Evolutionary conservation across 345 rosid genomes (phyloP), one percentile per base, ranked within the genome.

Genomic region (Pugionium cornutum): DNA sequence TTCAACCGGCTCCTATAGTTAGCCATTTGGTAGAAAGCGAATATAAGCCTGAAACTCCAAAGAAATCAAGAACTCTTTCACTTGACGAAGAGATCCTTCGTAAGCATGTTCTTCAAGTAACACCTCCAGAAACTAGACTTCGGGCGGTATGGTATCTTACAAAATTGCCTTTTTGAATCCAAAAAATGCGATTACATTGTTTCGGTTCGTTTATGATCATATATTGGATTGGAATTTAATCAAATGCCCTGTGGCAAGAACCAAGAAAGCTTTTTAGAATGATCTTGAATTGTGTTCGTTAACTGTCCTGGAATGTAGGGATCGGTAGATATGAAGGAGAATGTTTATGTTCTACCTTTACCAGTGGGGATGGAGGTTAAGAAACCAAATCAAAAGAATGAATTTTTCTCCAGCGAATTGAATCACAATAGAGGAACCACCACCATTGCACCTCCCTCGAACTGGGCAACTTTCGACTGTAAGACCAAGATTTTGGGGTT

Each of bases 401-500:
- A 60, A 33, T 8, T 46, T 1, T 67, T 60, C 62, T 44, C 73
- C 2, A 29, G 50, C 4, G 72, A 73, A 10, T 36, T 59, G 57
- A 52, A 43, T 52, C 57, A 25, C 9, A 53, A 37, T 46, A 67
- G 40, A 66, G 53, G 44, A 29, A 72, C 76, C 31, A 72, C 76
- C 31, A 72, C 76, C 58, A 66, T 61, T 27, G 73, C 53, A 39
- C 77, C 44, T 64, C 87, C 91, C 28, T 37, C 84, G 5, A 63
- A 68, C 67, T 85, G 90, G 95, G 83, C 83, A 27, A 85, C 85
- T 61, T 87, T 87, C 37, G 87, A 87, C 26, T 87, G 88, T 82
- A 73, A 77, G 84, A 37, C 62, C 43, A 48, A 40, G 50, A 46
- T 8, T 56, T 2, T 0, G 7, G 1, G 2, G 2, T 33, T 40